Evolutionary conservation across 495 filamentous ascomycete species (phyloP).

Genomic region (Podospora conica): DNA sequence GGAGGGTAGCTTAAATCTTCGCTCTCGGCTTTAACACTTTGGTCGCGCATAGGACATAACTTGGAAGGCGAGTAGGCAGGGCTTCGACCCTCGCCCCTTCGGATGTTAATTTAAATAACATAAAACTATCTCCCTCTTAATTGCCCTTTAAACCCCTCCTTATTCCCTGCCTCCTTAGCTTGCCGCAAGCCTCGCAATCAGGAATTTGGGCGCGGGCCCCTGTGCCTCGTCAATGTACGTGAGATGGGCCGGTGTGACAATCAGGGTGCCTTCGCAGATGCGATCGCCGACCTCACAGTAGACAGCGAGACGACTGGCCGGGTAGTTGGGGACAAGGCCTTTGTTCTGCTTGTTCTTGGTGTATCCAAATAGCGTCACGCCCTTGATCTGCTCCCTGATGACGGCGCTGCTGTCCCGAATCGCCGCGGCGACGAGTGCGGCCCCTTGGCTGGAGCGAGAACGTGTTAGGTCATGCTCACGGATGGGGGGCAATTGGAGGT

Average conservation of each 20-base stretch:
- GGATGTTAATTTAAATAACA: too few relatives aligned
- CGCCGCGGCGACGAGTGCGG: constrained; percentile 47
- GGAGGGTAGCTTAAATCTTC: too few relatives aligned
- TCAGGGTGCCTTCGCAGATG: constrained; percentile 47
- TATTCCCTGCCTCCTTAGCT: constrained; percentile 6
- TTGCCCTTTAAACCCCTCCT: too few relatives aligned
- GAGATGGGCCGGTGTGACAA: constrained; percentile 26
- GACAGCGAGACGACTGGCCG: constrained; percentile 38
- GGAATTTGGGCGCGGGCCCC: constrained; percentile 13
- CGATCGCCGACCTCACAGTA: constrained; percentile 48
- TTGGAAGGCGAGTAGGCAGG: too few relatives aligned
- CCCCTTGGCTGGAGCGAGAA: constrained; percentile 40
- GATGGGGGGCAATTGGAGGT: not conserved
- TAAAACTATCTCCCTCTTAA: too few relatives aligned
- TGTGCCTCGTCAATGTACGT: constrained; percentile 13
- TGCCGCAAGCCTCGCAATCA: constrained; percentile 13
- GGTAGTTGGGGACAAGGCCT: constrained; percentile 43
- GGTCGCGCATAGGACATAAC: too few relatives aligned
- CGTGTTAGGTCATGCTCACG: not conserved
- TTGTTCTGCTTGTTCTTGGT: constrained; percentile 49
- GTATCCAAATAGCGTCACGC: constrained; percentile 52
- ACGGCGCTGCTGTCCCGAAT: constrained; percentile 35
- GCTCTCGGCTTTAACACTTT: too few relatives aligned
- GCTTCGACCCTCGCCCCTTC: too few relatives aligned
- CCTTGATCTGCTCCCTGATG: constrained; percentile 45